Base-by-base conservation (phyloP, 768 basidiomycete species). In the Naganishia antarctica region DNA sequence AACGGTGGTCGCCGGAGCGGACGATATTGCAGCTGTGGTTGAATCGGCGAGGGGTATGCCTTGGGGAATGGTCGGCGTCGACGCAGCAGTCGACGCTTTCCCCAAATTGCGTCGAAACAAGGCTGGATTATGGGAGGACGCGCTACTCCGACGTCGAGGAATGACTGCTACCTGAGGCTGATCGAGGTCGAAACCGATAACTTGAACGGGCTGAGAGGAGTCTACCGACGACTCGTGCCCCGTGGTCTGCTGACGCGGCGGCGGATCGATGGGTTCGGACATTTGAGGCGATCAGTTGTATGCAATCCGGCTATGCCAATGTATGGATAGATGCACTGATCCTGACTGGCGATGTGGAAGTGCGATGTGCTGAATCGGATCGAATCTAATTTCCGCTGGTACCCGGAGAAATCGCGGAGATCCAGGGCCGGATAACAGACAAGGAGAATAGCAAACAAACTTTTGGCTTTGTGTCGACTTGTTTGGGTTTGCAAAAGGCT, bases 71-170 rank as follows among this genome's bases (percentile, higher is more conserved):
- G 53, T 40, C 23, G 53, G 53, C 13, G 53, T 57, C 37, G 53
- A 57, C 1, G 53, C n/a, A 26, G 34, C 34, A 13, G 53, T 57
- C 8, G 53, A 57, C 40, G 34, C 23, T 37, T 57, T 57, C 6
- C 34, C 32, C 32, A 57, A 25, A 37, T 40, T 57, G 11, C 53
- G 53, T 16, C 53, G 53, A 40, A 57, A 16, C 53, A 40, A 26
- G 23, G 53, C 34, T 57, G 34, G 37, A 41, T 57, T 37, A 34
- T 57, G 37, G 15, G 53, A 37, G 8, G 53, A 57, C n/a, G 31
- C 53, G 40, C 53, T 57, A 40, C 53, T 57, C 37, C 53, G 28
- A 21, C 53, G 53, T 1, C 53, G 53, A n/a, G 53, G 53, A n/a
- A 57, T 21, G 37, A 57, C 53, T 5, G 53, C 34, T 15, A 1